phyloP scores from a whole-genome alignment of 2,329 filamentous ascomycete species.

The Aspergillus fumigatiaffinis region DNA sequence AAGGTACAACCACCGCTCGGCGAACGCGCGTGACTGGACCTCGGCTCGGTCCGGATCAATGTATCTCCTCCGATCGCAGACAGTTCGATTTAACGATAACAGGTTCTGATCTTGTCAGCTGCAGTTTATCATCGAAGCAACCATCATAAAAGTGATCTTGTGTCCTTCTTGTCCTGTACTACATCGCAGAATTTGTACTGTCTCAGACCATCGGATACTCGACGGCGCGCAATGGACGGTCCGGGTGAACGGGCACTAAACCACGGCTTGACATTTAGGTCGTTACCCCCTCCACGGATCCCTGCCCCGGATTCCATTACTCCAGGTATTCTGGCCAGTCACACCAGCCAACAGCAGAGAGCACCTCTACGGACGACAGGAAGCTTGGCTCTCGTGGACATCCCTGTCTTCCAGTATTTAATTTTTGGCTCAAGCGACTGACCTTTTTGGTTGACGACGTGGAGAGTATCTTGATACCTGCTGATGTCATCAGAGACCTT shows the following conservation, averaged over 20 bases:
- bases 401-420: background rate
- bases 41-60: slow-evolving; percentile 24
- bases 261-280: background rate
- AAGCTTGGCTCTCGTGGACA: background rate
- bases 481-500: background rate
- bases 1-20: background rate
- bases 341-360: background rate
- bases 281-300: background rate
- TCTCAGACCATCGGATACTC: background rate
- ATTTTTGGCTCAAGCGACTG: background rate
- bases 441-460: background rate
- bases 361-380: background rate
- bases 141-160: background rate
- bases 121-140: background rate
- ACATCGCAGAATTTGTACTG: background rate
- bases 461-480: background rate
- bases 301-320: slow-evolving; percentile 3
- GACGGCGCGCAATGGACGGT: background rate
- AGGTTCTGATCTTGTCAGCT: background rate
- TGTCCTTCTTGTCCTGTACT: background rate
- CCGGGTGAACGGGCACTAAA: slow-evolving; percentile 15
- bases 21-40: slow-evolving; percentile 12
- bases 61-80: background rate
- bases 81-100: too few species aligned
- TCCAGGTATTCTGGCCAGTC: background rate